Evolutionary conservation across 371 early-diverging fungal species (phyloP), one percentile per base, ranked within the genome.

Genomic region (Rhizomucor pusillus): DNA sequence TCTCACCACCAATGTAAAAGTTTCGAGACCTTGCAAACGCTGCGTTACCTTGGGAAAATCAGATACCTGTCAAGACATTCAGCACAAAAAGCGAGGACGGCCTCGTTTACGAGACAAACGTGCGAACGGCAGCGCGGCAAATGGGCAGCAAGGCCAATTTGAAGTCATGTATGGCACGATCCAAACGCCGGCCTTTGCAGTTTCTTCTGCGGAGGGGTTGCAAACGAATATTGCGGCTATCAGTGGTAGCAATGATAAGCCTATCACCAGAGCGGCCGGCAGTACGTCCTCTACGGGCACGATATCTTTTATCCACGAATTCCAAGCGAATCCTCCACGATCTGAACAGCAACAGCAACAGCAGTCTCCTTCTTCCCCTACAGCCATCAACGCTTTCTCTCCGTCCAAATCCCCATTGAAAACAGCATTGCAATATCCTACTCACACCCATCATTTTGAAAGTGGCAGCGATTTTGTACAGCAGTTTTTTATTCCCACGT

Each of bases 1-100:
- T 52, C 25, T 37, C 33, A 13, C 36, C 54, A 12, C 22, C 11
- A 12, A 45, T 20, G n/a, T n/a, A n/a, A 13, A 49, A 86, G 88
- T 84, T 13, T 81, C 84, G 29, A 66, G 91, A 34, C 91, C 91
- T 5, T 90, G 91, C 67, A 83, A 82, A 62, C 73, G 91, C 35
- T 90, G 91, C 63, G 67, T 87, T n/a, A 70, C 86, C 2, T 57
- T 87, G n/a, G 82, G 82, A 40, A 88, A 85, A 60, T 70, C 79
- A 48, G 87, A 86, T 45, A 81, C 85, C n/a, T 90, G 91, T 52
- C 74, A 81, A 33, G 91, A 90, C 65, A 87, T 88, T 48, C 80
- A 87, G 62, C 90, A 89, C 66, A 90, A 88, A 59, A 89, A 89
- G 58, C 81, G 91, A 55, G 91, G 91, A 14, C 79, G 91, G 19